Conservation (phyloP, 768 basidiomycete genomes). For the Pholiota microspora region DNA sequence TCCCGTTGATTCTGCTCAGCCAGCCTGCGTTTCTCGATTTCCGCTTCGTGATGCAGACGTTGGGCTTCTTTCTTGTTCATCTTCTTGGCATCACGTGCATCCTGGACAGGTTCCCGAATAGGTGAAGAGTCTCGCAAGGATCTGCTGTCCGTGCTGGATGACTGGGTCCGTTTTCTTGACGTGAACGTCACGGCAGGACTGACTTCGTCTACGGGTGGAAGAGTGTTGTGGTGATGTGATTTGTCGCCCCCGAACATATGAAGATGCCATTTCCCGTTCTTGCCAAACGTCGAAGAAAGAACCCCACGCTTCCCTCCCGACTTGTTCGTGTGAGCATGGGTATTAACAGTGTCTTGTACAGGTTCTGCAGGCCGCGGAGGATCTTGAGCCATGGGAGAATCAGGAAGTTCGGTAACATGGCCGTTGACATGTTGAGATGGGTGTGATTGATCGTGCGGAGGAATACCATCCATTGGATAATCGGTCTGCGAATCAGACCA, state of each 20-base stretch:
- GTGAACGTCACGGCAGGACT: conserved; percentile 56
- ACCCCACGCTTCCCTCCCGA: conserved; percentile 44
- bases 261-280: conserved; percentile 60
- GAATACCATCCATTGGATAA: conserved; percentile 62
- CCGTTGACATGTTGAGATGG: conserved; percentile 35
- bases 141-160: conserved; percentile 70
- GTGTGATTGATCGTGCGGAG: conserved; percentile 43
- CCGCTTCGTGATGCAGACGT: conserved; percentile 74
- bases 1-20: conserved; percentile 76
- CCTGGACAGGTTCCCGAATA: conserved; percentile 32
- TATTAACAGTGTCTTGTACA: conserved; percentile 32
- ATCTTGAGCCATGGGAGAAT: conserved; percentile 53
- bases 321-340: conserved; percentile 37
- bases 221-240: conserved; percentile 52
- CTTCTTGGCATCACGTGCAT: conserved; percentile 64
- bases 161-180: conserved; percentile 76
- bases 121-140: conserved; percentile 60
- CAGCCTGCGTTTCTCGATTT: conserved; percentile 78
- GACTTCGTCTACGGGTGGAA: conserved; percentile 75
- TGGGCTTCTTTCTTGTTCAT: conserved; percentile 79
- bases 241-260: conserved; percentile 78
- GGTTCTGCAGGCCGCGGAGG: conserved; percentile 44
- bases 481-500: conserved; percentile 36
- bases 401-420: conserved; percentile 49
- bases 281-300: conserved; percentile 72